A percentile compares a stretch with the other conserved stretches of the same genome.
These are phyloP conservation scores for Leccinum pallidistipes DNA, from an alignment of 1,284 basidiomycete species.

Conservation along the genomic window DNA sequence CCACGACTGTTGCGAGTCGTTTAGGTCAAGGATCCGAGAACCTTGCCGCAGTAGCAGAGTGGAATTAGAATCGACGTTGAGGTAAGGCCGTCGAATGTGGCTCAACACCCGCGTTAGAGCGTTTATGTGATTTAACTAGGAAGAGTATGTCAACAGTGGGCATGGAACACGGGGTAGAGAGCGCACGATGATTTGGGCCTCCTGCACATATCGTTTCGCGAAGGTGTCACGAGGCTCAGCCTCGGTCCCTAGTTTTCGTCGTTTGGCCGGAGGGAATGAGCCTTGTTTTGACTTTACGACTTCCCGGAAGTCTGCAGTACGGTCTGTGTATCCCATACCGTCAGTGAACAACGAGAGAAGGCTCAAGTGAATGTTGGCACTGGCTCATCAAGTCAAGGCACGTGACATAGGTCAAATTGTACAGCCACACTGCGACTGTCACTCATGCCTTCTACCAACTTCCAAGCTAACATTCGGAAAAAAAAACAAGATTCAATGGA, in stretches of 20 bases:
- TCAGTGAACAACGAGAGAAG: background rate
- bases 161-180: background rate
- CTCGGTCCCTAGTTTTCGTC: constrained; percentile 45
- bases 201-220: constrained; percentile 66
- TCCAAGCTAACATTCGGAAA: background rate
- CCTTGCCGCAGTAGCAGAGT: constrained; percentile 50
- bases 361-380: background rate
- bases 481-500: background rate
- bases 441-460: too few species aligned
- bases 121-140: constrained; percentile 69
- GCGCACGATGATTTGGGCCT: constrained; percentile 74
- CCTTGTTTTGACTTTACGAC: constrained; percentile 49
- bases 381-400: constrained; percentile 13
- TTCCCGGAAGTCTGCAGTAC: constrained; percentile 61
- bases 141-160: constrained; percentile 6
- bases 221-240: constrained; percentile 42
- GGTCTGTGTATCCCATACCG: constrained; percentile 51
- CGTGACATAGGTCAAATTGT: constrained; percentile 20
- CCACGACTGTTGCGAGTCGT: constrained; percentile 56
- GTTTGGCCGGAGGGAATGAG: constrained; percentile 46
- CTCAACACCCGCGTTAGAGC: constrained; percentile 69
- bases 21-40: constrained; percentile 56
- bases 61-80: constrained; percentile 66
- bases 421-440: constrained; percentile 2
- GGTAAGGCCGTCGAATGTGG: constrained; percentile 73